phyloP scores from a whole-genome alignment of 345 rosid genomes.

The Euclidium syriacum region DNA sequence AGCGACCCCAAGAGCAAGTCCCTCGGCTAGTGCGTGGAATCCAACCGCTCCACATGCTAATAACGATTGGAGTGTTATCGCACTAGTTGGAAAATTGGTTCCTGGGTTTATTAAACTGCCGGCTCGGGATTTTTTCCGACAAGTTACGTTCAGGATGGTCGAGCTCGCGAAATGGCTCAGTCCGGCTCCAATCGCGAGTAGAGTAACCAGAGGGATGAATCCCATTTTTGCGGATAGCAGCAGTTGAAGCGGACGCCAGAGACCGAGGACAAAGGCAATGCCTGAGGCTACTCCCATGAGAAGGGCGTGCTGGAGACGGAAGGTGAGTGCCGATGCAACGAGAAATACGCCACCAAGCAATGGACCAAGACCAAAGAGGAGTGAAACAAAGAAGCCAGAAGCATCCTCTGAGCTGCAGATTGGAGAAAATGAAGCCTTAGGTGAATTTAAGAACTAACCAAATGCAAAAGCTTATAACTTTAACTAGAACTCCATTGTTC shows the following conservation, averaged over 20 bases:
- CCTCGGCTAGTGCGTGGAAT: constrained; percentile 93
- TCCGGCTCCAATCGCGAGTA: constrained; percentile 60
- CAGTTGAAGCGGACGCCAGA: constrained; percentile 90
- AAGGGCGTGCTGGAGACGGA: constrained; percentile 81
- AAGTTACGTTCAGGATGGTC: constrained; percentile 43
- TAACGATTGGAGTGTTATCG: constrained; percentile 77
- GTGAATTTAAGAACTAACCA: neutral
- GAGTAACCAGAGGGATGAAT: constrained; percentile 42
- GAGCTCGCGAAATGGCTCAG: constrained; percentile 53
- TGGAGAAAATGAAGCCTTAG: constrained; percentile 13
- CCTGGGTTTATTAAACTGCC: constrained; percentile 41
- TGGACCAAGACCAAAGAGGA: constrained; percentile 97
- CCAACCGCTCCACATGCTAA: constrained; percentile 86
- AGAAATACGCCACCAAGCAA: constrained; percentile 78
- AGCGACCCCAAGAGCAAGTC: constrained; percentile 96
- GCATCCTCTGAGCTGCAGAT: constrained; percentile 90
- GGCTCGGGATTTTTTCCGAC: constrained; percentile 52
- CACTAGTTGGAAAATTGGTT: constrained; percentile 62
- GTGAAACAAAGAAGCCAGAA: constrained; percentile 91
- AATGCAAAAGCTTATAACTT: constrained; percentile 7
- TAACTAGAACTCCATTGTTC: constrained; percentile 14
- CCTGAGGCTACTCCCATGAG: constrained; percentile 96
- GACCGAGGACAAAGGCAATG: constrained; percentile 81
- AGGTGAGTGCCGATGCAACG: constrained; percentile 69
- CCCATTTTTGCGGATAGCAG: constrained; percentile 79